Conservation (phyloP, 2,329 filamentous ascomycete species). For the Orbilia blumenaviensis region DNA sequence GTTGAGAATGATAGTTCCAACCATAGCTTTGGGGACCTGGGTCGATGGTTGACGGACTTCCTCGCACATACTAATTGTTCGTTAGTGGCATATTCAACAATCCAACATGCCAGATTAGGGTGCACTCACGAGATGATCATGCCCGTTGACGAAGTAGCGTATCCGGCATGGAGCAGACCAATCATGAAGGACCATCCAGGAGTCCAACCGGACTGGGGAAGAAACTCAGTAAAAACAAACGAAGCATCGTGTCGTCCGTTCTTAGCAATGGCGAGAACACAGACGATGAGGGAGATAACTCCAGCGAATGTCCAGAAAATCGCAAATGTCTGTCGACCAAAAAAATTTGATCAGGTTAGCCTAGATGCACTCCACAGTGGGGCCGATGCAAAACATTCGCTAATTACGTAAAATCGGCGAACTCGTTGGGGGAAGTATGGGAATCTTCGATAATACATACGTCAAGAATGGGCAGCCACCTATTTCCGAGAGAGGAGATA, state of each 20-base stretch:
- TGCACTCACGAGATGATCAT: slow-evolving; percentile 77
- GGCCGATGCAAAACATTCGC: slow-evolving; percentile 23
- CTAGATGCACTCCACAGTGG: slow-evolving; percentile 30
- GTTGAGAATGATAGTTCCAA: slow-evolving; percentile 73
- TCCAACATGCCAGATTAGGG: slow-evolving; percentile 33
- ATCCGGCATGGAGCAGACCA: slow-evolving; percentile 75
- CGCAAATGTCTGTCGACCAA: slow-evolving; percentile 69
- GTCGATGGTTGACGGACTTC: slow-evolving; percentile 73
- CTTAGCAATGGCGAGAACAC: slow-evolving; percentile 73
- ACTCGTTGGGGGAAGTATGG: slow-evolving; percentile 56
- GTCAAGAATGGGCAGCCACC: slow-evolving; percentile 70
- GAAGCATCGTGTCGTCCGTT: slow-evolving; percentile 71
- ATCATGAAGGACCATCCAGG: slow-evolving; percentile 78
- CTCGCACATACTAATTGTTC: slow-evolving; percentile 72
- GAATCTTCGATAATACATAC: slow-evolving; percentile 64
- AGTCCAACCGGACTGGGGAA: slow-evolving; percentile 74
- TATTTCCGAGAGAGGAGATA: slow-evolving; percentile 66
- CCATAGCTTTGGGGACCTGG: slow-evolving; percentile 78
- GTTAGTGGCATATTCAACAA: slow-evolving; percentile 2
- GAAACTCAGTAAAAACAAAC: slow-evolving; percentile 75
- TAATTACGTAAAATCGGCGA: slow-evolving; percentile 45
- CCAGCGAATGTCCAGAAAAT: slow-evolving; percentile 79
- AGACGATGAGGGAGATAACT: slow-evolving; percentile 72
- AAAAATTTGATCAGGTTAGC: slow-evolving; percentile 41
- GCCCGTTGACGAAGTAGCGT: slow-evolving; percentile 78